Base-by-base conservation (phyloP, 495 filamentous ascomycete species). In the Trichoderma gamsii region DNA sequence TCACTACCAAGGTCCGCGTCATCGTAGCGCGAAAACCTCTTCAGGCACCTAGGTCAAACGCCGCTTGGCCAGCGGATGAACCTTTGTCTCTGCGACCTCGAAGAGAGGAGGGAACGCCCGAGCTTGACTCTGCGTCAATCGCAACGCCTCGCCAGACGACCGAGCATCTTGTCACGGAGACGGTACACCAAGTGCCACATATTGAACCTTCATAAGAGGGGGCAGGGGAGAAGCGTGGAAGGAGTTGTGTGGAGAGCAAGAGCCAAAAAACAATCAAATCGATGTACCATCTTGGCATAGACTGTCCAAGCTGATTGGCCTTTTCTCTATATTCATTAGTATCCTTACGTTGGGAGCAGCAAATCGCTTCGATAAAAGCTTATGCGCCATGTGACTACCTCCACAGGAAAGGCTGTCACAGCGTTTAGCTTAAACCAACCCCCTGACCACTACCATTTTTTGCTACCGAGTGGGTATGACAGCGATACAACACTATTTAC, bases 11-110 rank as follows among this genome's bases (percentile, higher is more conserved):
- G 68, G 77, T 89, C 16, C 77, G 82, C 15, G 80, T 88, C 38
- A 73, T 90, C 35, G 80, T 81, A 35, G 88, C 76, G 21, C 80
- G 86, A 70, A 90, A 87, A 69, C 85, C 88, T 32, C 69, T 46
- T 51, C n/a, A 66, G 4, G 65, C 65, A 16, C 43, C 65, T 12
- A 61, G 23, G 12, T 29, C 56, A 32, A 32, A 61, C 16, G 56
- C 23, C 27, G 8, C 56, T 27, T 61, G 56, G 56, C 56, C 56
- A 13, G 56, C 56, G n/a, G 56, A 61, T 12, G 23, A 61, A 12
- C 56, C 56, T 15, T 3, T 61, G 1, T 4, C 8, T 12, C 1
- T 61, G 11, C 56, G 56, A 13, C 0, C 56, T 27, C 56, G 56
- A 11, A 61, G 9, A 25, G 56, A 29, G 25, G 56, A 21, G 9